Conservation (phyloP, 805 yeast species). For the Starmerella vitae region DNA sequence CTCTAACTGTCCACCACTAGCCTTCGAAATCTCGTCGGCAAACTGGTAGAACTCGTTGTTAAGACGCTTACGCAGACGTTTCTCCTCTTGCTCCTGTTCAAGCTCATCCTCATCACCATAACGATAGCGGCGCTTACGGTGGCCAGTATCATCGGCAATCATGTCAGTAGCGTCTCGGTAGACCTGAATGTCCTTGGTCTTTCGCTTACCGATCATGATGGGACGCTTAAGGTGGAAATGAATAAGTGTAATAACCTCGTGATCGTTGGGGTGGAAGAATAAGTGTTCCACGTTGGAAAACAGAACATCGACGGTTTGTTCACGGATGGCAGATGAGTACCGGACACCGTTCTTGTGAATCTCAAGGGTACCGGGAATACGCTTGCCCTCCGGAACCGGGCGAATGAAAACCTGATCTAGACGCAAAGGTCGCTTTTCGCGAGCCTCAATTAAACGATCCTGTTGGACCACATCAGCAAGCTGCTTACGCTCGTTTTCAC, state of each 20-base stretch:
- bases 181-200: conserved; percentile 89
- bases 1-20: conserved; percentile 69
- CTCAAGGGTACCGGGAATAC: conserved; percentile 78
- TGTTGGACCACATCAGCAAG: conserved; percentile 90
- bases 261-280: conserved; percentile 91
- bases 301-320: conserved; percentile 74
- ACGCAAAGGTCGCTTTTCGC: conserved; percentile 72
- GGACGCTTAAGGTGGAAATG: conserved; percentile 90
- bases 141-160: conserved; percentile 94
- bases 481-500: conserved; percentile 81
- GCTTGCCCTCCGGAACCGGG: conserved; percentile 95
- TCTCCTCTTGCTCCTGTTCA: conserved; percentile 97
- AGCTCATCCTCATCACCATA: conserved; percentile 98
- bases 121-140: conserved; percentile 67
- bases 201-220: conserved; percentile 87
- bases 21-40: conserved; percentile 82
- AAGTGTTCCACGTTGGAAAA: conserved; percentile 85
- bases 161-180: conserved; percentile 94
- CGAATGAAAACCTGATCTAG: conserved; percentile 80
- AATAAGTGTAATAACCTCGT: conserved; percentile 80
- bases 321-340: conserved; percentile 74
- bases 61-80: conserved; percentile 76
- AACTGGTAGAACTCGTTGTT: conserved; percentile 84
- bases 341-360: conserved; percentile 94
- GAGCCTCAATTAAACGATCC: conserved; percentile 70